Percentiles rank a stretch among this genome's conserved stretches.
Conservation (phyloP, 140 eudicot genomes). For the Bidens hawaiensis region DNA sequence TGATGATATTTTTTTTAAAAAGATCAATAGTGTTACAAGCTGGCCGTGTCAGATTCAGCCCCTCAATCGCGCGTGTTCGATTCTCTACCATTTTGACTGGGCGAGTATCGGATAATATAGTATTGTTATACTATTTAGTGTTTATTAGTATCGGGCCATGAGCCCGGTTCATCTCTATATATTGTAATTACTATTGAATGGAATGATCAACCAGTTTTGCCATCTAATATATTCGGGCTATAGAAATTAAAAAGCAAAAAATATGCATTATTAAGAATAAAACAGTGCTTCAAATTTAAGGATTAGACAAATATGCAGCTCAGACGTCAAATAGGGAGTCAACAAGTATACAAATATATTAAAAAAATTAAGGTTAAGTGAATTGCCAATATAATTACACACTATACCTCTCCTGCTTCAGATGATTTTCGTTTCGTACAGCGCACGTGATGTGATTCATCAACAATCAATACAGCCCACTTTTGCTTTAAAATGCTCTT, state of each 20-base stretch:
- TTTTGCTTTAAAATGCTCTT: conserved; percentile 56
- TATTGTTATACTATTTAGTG: too few species aligned
- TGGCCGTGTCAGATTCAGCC: too few species aligned
- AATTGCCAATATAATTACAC: conserved; percentile 9
- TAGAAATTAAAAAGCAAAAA: background rate
- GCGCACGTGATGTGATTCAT: conserved; percentile 95
- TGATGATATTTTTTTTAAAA: too few species aligned
- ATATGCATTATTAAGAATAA: background rate
- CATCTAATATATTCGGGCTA: too few species aligned
- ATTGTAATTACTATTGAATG: too few species aligned
- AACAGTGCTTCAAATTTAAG: background rate
- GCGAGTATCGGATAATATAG: too few species aligned
- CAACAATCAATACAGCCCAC: conserved; percentile 86
- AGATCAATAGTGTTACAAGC: too few species aligned
- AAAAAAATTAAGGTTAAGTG: background rate
- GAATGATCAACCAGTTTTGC: too few species aligned
- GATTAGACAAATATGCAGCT: background rate
- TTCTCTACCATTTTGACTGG: too few species aligned
- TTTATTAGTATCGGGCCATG: too few species aligned
- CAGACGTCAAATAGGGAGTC: conserved; percentile 3
- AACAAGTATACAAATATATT: conserved; percentile 4
- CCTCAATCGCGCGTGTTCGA: too few species aligned
- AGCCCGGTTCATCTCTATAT: too few species aligned
- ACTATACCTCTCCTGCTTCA: conserved; percentile 78
- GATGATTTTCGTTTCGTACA: conserved; percentile 60